A percentile compares a stretch with the other conserved stretches of the same genome.
Evolutionary conservation across 2,329 filamentous ascomycete species (phyloP).

Genomic region (Diaporthe citrichinensis): DNA sequence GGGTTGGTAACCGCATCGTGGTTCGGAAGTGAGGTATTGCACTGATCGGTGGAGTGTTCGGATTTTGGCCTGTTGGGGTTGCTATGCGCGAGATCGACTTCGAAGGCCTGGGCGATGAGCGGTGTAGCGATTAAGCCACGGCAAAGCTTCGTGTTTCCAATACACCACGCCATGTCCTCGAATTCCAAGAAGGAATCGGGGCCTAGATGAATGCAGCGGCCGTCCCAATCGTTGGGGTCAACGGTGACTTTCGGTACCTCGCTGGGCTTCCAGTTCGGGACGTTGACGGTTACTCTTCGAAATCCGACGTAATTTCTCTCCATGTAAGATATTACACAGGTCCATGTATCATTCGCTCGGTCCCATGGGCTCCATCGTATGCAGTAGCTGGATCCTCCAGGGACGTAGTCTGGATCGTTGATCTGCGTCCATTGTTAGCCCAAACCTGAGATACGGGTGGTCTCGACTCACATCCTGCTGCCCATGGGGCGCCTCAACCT

Average conservation of each 20-base stretch:
- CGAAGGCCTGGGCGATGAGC: constrained; percentile 63
- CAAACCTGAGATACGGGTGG: background rate
- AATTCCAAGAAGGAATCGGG: constrained; percentile 69
- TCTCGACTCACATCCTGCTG: constrained; percentile 49
- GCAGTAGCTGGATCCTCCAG: constrained; percentile 63
- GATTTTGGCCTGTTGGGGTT: constrained; percentile 42
- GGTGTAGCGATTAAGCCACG: constrained; percentile 70
- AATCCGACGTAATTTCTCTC: constrained; percentile 69
- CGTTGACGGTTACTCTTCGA: constrained; percentile 60
- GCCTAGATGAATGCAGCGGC: constrained; percentile 65
- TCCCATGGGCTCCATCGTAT: constrained; percentile 70
- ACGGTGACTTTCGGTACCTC: constrained; percentile 55
- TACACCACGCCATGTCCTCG: constrained; percentile 65
- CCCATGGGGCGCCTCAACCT: constrained; percentile 61
- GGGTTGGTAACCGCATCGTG: constrained; percentile 56
- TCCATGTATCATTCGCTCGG: constrained; percentile 50
- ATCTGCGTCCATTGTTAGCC: constrained; percentile 7
- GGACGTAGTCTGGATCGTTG: constrained; percentile 63
- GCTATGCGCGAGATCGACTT: constrained; percentile 56
- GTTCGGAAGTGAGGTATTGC: constrained; percentile 60
- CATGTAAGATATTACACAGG: constrained; percentile 65
- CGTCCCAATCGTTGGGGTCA: constrained; percentile 57
- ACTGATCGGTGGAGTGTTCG: constrained; percentile 59
- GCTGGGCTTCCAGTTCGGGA: constrained; percentile 52
- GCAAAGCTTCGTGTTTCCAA: constrained; percentile 55